Percentiles rank a stretch among this genome's conserved stretches.
These are phyloP conservation scores for Nowakowskiella sp. DNA, from an alignment of 192 early-diverging fungal species.

Conservation along the genomic window DNA sequence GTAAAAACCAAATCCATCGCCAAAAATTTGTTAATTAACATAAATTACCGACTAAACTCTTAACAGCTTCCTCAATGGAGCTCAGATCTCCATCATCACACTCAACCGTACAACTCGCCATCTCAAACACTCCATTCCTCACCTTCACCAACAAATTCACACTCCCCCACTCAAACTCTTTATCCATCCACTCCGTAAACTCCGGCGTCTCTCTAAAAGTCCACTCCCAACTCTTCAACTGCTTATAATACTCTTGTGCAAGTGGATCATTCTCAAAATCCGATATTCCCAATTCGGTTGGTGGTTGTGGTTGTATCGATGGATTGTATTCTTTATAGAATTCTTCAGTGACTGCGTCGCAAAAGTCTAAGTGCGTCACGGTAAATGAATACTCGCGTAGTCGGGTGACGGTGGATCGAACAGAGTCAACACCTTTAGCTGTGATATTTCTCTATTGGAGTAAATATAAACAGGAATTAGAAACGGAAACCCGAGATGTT, in stretches of 20 bases:
- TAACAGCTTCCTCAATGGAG: too few relatives aligned
- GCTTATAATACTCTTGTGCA: constrained; percentile 22
- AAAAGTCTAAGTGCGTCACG: constrained; percentile 76
- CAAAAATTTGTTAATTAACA: too few relatives aligned
- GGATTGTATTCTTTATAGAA: constrained; percentile 38
- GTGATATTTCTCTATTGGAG: constrained; percentile 46
- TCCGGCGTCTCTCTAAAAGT: constrained; percentile 86
- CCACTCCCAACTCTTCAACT: constrained; percentile 74
- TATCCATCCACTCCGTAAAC: constrained; percentile 46
- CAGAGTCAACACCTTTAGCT: constrained; percentile 83
- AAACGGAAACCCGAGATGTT: neutral
- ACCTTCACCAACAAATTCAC: too few relatives aligned
- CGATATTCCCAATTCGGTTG: constrained; percentile 15
- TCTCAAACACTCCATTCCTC: too few relatives aligned
- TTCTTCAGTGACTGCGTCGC: constrained; percentile 62
- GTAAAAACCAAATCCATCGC: too few relatives aligned
- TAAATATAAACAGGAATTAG: constrained; percentile 6
- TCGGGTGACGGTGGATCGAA: constrained; percentile 79
- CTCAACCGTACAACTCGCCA: too few relatives aligned
- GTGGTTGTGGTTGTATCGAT: constrained; percentile 23
- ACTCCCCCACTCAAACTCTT: constrained; percentile 18
- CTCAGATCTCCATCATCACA: too few relatives aligned
- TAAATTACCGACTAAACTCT: too few relatives aligned
- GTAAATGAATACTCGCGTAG: constrained; percentile 72
- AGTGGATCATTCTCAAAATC: constrained; percentile 20